Percentiles rank a stretch among this genome's conserved stretches.
Evolutionary conservation across 163 green algal species (phyloP).

Genomic region (Scenedesmus sp.): DNA sequence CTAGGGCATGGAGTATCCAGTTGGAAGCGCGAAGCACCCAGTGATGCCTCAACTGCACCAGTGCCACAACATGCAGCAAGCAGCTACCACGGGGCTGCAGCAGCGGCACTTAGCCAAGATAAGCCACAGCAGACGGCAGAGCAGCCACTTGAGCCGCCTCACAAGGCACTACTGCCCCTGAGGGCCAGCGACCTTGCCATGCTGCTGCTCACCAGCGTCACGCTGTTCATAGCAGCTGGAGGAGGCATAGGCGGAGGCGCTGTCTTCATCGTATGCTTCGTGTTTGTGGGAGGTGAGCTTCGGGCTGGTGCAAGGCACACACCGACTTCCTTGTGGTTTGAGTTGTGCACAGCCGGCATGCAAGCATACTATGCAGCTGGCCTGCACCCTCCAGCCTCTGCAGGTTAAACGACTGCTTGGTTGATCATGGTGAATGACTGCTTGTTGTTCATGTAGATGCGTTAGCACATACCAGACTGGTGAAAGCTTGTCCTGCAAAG

Average conservation of each 20-base stretch:
- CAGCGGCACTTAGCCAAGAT: background rate
- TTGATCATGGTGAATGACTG: too few species aligned
- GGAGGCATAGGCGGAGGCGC: constrained; percentile 78
- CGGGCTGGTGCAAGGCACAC: background rate
- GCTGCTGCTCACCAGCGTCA: constrained; percentile 45
- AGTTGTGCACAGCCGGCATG: background rate
- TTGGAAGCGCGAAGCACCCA: background rate
- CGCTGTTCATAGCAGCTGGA: constrained; percentile 75
- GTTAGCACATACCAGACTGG: background rate
- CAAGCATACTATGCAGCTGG: background rate
- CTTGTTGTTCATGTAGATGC: background rate
- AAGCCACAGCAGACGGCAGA: background rate
- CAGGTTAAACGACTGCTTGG: too few species aligned
- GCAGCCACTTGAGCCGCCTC: constrained; percentile 17
- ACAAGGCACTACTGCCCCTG: constrained; percentile 69
- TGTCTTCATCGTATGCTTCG: constrained; percentile 68
- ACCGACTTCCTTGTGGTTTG: too few species aligned
- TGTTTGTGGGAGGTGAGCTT: constrained; percentile 56
- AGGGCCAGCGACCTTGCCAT: constrained; percentile 45
- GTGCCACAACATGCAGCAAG: background rate
- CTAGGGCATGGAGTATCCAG: background rate
- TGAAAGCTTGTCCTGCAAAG: background rate
- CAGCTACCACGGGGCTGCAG: background rate
- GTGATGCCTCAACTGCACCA: background rate
- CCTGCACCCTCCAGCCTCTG: background rate